Evolutionary conservation across 2,329 filamentous ascomycete species (phyloP), one percentile per base, ranked within the genome.

Genomic region (Ploettnerulaceae sp.): DNA sequence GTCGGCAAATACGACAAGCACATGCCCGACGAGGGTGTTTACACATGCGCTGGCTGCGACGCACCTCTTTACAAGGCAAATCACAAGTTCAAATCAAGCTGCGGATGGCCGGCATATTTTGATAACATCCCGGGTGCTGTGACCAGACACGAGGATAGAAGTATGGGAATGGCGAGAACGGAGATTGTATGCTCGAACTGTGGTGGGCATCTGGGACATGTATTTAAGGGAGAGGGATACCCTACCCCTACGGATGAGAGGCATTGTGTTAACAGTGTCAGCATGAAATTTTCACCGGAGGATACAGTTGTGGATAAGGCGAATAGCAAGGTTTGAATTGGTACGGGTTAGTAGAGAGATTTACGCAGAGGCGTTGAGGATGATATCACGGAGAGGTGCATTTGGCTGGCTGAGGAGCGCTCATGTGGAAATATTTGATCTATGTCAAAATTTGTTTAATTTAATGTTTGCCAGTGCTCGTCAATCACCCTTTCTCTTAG

Each of bases 91-190:
- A 87, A 87, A 67, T 94, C 87, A 14, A 89, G 89, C 32, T 98
- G 93, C 68, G 93, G 93, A 51, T 98, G 93, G 93, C 93, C 93
- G 0, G 93, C 93, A 9, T 98, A 97, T 70, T 98, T 91, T 65
- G 93, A 98, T 68, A 91, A 85, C 56, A 80, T 98, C 41, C 91
- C 93, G 0, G 90, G 89, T 2, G 91, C 91, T 1, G 89, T 98
- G 9, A 87, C 80, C 26, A 76, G 91, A 52, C 84, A 91, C 61
- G 80, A 81, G 54, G 93, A 98, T 67, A 71, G 69, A 37, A 73
- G 81, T 0, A 76, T 89, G 41, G 91, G 91, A 36, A 95, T 95
- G 87, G 65, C 74, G 62, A 75, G 93, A 56, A 96, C 82, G 11
- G 93, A 98, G 73, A 98, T 98, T 61, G 84, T 94, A 7, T 98